These are phyloP conservation scores for Solioccasus polychromus DNA, from an alignment of 768 basidiomycete genomes.

Conservation along the genomic window DNA sequence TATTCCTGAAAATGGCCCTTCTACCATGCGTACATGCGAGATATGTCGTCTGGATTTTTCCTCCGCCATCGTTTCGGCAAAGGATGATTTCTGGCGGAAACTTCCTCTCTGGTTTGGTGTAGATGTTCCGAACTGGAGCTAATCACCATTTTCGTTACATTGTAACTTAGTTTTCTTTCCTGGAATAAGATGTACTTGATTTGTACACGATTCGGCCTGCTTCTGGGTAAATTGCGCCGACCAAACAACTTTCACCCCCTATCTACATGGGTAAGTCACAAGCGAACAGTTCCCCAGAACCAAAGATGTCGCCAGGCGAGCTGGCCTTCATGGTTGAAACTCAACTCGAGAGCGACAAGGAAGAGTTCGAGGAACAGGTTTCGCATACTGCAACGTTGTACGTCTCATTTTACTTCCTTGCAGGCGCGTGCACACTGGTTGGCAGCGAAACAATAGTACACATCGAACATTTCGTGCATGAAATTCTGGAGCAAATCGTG, in stretches of 20 bases:
- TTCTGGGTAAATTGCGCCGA: too few species aligned
- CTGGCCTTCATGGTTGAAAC: background rate
- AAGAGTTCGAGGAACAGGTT: slow-evolving; percentile 9
- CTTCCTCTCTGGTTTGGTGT: slow-evolving; percentile 67
- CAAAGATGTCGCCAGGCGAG: background rate
- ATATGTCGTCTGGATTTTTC: slow-evolving; percentile 61
- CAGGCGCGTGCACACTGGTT: slow-evolving; percentile 5
- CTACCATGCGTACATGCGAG: slow-evolving; percentile 60
- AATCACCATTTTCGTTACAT: slow-evolving; percentile 6
- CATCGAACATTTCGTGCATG: slow-evolving; percentile 30
- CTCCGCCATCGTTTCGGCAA: slow-evolving; percentile 52
- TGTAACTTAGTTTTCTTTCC: background rate
- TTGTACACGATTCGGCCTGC: too few species aligned
- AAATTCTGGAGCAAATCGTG: slow-evolving; percentile 33
- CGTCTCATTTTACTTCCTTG: background rate
- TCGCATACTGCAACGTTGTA: slow-evolving; percentile 8
- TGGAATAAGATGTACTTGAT: background rate
- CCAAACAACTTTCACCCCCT: too few species aligned
- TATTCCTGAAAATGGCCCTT: slow-evolving; percentile 37
- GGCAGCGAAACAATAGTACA: slow-evolving; percentile 23
- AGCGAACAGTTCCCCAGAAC: background rate
- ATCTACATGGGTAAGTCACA: too few species aligned
- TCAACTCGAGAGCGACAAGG: slow-evolving; percentile 10
- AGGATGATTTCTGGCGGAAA: slow-evolving; percentile 64
- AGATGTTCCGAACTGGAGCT: slow-evolving; percentile 41